Evolutionary conservation across 2,329 filamentous ascomycete genomes (phyloP).

Genomic region (Aspergillus costaricaensis): DNA sequence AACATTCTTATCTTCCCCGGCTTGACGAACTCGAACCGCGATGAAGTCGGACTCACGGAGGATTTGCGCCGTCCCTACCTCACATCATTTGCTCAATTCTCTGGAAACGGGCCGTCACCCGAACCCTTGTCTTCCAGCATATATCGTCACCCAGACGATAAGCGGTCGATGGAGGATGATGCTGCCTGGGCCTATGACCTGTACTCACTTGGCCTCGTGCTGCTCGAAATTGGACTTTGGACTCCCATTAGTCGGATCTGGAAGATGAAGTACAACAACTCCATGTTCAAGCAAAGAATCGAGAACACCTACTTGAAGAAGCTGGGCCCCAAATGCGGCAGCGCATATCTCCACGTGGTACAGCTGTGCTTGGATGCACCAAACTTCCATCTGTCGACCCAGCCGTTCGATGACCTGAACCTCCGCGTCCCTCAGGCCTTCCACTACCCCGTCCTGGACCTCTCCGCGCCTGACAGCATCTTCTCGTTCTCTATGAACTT

Average conservation of each 20-base stretch:
- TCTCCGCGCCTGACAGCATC: slow-evolving; percentile 42
- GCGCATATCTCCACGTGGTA: slow-evolving; percentile 63
- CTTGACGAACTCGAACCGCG: slow-evolving; percentile 33
- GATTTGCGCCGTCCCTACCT: slow-evolving; percentile 59
- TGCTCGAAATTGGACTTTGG: slow-evolving; percentile 67
- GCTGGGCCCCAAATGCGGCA: slow-evolving; percentile 64
- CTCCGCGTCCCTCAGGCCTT: slow-evolving; percentile 45
- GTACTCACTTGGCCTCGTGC: slow-evolving; percentile 62
- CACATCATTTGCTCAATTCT: slow-evolving; percentile 62
- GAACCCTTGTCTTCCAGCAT: slow-evolving; percentile 56
- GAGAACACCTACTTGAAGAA: slow-evolving; percentile 65
- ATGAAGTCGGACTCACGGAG: slow-evolving; percentile 40
- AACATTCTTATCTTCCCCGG: slow-evolving; percentile 61
- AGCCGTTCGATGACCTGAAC: slow-evolving; percentile 44
- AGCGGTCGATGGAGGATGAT: slow-evolving; percentile 41
- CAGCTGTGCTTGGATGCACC: slow-evolving; percentile 62
- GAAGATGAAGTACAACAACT: slow-evolving; percentile 64
- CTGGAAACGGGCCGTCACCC: slow-evolving; percentile 49
- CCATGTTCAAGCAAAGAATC: slow-evolving; percentile 64
- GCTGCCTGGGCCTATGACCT: slow-evolving; percentile 54
- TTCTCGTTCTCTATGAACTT: slow-evolving; percentile 49
- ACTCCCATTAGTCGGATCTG: slow-evolving; percentile 62
- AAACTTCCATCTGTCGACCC: slow-evolving; percentile 49
- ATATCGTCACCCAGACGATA: slow-evolving; percentile 60
- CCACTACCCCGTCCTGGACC: slow-evolving; percentile 46